These are phyloP conservation scores for Entoloma clypeatum DNA, from an alignment of 1,284 basidiomycete species.

Conservation along the genomic window DNA sequence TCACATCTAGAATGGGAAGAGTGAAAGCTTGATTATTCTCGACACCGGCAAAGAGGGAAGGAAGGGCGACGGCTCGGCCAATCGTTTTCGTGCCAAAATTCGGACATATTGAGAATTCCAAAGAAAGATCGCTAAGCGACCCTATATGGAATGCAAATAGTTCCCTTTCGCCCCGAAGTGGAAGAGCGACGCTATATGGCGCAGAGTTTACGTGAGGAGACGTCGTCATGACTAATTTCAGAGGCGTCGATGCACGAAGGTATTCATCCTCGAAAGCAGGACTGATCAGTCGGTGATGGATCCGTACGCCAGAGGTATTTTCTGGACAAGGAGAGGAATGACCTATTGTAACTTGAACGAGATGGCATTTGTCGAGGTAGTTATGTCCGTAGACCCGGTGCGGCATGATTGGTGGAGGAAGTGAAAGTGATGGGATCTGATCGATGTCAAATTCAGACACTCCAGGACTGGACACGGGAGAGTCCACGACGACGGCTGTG, in stretches of 20 bases:
- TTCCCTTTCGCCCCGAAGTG: conserved; percentile 77
- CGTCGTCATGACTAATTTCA: conserved; percentile 94
- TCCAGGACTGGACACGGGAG: conserved; percentile 34
- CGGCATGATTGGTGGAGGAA: conserved; percentile 98
- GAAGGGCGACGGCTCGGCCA: conserved; percentile 86
- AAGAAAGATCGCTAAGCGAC: conserved; percentile 67
- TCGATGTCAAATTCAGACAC: conserved; percentile 74
- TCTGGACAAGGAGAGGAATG: conserved; percentile 44
- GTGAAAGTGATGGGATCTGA: conserved; percentile 87
- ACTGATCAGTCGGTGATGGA: conserved; percentile 67
- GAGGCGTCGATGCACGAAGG: conserved; percentile 71
- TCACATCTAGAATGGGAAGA: conserved; percentile 88
- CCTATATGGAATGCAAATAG: conserved; percentile 88
- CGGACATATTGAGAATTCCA: conserved; percentile 96
- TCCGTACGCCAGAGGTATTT: conserved; percentile 47
- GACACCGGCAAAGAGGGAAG: conserved; percentile 66
- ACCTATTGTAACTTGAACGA: conserved; percentile 89
- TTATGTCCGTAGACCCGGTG: conserved; percentile 90
- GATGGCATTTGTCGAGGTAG: conserved; percentile 83
- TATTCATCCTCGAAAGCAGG: conserved; percentile 59
- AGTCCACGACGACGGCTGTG: conserved; percentile 27
- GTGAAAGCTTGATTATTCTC: conserved; percentile 57
- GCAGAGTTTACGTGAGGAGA: conserved; percentile 79
- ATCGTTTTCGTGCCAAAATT: conserved; percentile 99
- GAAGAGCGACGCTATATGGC: conserved; percentile 86